A percentile compares a stretch with the other conserved stretches of the same genome.
Conservation (phyloP, 2,329 filamentous ascomycete genomes). For the Truncatella angustata region DNA sequence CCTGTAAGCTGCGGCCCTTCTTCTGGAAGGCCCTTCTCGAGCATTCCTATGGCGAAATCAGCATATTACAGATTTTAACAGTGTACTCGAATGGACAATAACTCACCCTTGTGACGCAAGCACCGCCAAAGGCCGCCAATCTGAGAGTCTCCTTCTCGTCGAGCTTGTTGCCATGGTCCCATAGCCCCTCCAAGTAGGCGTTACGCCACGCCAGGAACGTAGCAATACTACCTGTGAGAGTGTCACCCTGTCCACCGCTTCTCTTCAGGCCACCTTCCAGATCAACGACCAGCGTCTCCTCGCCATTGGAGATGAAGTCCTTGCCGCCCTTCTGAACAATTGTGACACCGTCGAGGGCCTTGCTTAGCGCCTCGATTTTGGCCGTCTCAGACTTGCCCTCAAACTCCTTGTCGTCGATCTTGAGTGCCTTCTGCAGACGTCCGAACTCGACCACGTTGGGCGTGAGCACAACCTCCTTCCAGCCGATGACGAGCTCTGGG, state of each 20-base stretch:
- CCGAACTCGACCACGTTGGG: constrained; percentile 95
- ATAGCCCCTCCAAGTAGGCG: constrained; percentile 81
- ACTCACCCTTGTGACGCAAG: constrained; percentile 76
- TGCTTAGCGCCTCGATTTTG: constrained; percentile 65
- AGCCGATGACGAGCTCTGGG: constrained; percentile 77
- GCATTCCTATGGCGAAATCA: constrained; percentile 58
- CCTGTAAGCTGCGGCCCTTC: constrained; percentile 84
- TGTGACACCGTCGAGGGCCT: constrained; percentile 80
- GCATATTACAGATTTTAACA: not conserved
- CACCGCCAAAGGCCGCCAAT: constrained; percentile 82
- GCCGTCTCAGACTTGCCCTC: constrained; percentile 37
- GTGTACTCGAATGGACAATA: not conserved
- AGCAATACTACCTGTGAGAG: constrained; percentile 82
- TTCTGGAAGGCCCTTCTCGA: constrained; percentile 84
- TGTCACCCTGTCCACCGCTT: constrained; percentile 93
- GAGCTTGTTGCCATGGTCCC: constrained; percentile 59
- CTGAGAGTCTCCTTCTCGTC: constrained; percentile 63
- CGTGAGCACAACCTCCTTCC: constrained; percentile 81
- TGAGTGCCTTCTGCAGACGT: constrained; percentile 73
- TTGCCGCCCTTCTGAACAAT: constrained; percentile 84
- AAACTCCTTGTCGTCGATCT: constrained; percentile 41
- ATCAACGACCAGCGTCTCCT: constrained; percentile 72
- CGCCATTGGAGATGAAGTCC: constrained; percentile 82
- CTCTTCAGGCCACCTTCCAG: constrained; percentile 81
- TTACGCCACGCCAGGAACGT: constrained; percentile 87